Base-by-base conservation (phyloP, 257 asterid species). In the Ehretia macrophylla region DNA sequence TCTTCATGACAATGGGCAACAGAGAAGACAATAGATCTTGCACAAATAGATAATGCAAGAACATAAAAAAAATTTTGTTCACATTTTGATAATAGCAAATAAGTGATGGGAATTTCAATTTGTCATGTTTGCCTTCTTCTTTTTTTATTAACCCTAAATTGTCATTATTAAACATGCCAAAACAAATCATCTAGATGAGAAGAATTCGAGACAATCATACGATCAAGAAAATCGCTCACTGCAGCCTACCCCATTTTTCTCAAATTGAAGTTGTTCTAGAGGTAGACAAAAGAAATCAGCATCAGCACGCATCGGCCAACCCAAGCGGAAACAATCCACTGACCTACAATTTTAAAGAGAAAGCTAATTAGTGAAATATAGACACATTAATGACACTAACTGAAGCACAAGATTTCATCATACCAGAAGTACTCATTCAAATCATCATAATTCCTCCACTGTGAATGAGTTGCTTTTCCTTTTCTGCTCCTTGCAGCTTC, bases 291-390 rank as follows among this genome's bases (percentile, higher is more conserved):
- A 93, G 78, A 86, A 93, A 80, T 93, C 97, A 77, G 97, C 99
- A 80, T 93, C 95, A 62, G 97, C 97, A 5, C 97, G 99, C 99
- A 93, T 93, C 45, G 99, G 99, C 99, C 99, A 93, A 60, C 99
- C 97, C 74, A 93, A 71, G 32, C 97, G 94, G 72, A 93, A 93
- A 79, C 99, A 93, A 78, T 93, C 99, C 60, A 80, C 97, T 8
- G 99, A 86, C 99, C 99, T 92, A 71, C 32, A 72, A 23, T 47
- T 60, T 45, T 54, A 61, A 14, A 10, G 50, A 40, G 63, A 23
- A 63, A 54, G 47, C 63, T 66, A 67, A 68, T 52, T 46, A 39
- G 58, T 10, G 63, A 60, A 42, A 32, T 19, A 37, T 20, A 10
- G 57, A 49, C 17, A 20, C 17, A 38, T 50, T 38, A 40, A 55